Conservation (phyloP, 1,284 basidiomycete species). For the Athelia sp. region DNA sequence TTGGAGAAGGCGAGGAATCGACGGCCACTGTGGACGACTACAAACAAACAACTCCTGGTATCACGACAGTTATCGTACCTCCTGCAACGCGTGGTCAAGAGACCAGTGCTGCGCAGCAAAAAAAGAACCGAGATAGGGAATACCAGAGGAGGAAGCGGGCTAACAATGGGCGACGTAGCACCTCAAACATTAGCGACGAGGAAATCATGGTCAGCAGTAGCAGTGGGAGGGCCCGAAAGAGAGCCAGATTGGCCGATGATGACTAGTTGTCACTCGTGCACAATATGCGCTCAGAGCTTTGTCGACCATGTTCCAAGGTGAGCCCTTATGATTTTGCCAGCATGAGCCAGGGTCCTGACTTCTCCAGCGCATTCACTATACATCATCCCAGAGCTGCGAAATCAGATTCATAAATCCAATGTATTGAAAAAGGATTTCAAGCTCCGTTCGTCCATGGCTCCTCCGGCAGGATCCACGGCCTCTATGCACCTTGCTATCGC, state of each 20-base stretch:
- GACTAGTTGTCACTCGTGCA: conserved; percentile 29
- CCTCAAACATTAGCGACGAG: conserved; percentile 62
- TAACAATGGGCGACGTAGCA: conserved; percentile 48
- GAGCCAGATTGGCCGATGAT: conserved; percentile 58
- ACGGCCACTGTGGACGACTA: conserved; percentile 51
- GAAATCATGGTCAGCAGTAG: conserved; percentile 49
- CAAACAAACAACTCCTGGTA: conserved; percentile 56
- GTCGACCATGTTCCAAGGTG: conserved; percentile 12
- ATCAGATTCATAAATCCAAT: conserved; percentile 36
- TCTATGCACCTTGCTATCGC: conserved; percentile 67
- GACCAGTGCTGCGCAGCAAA: conserved; percentile 62
- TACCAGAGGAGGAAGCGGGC: conserved; percentile 73
- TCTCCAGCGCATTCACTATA: too few species aligned
- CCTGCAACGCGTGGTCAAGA: conserved; percentile 62
- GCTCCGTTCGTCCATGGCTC: conserved; percentile 43
- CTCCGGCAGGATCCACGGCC: conserved; percentile 66
- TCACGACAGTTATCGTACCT: conserved; percentile 71
- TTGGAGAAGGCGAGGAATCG: conserved; percentile 69
- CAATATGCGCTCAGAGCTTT: too few species aligned
- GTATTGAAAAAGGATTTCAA: conserved; percentile 50
- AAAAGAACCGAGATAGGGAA: conserved; percentile 68
- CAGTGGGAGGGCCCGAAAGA: conserved; percentile 52
- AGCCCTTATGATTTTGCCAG: too few species aligned
- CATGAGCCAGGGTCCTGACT: too few species aligned
- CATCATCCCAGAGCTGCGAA: too few species aligned